A percentile compares a stretch with the other conserved stretches of the same genome.
These are phyloP conservation scores for Allium fistulosum DNA, from an alignment of 106 monocot genomes.

Conservation along the genomic window DNA sequence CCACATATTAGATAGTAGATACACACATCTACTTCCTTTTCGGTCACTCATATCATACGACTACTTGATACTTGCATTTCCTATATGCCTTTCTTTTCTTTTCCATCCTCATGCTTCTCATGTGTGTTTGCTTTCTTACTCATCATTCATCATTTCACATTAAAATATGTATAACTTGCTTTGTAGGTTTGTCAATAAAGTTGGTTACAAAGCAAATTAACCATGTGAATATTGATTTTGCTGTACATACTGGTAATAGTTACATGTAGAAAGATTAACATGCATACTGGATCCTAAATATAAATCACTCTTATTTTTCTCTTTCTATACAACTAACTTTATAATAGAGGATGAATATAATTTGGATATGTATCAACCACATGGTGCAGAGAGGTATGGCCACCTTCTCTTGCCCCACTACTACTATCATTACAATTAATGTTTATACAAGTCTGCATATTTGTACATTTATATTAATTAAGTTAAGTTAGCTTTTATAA, in stretches of 20 bases:
- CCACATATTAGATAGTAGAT: background rate
- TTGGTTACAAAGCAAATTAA: too few species aligned
- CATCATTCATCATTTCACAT: background rate
- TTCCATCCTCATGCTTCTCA: background rate
- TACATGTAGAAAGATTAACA: too few species aligned
- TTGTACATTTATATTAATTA: background rate
- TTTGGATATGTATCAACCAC: background rate
- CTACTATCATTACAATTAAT: conserved; percentile 2
- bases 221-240: too few species aligned
- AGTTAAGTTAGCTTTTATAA: background rate
- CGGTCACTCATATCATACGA: conserved; percentile 2
- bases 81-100: background rate
- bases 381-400: conserved; percentile 1
- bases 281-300: too few species aligned
- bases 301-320: too few species aligned
- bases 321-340: too few species aligned
- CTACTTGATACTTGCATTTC: background rate
- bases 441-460: background rate
- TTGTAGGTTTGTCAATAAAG: too few species aligned
- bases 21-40: conserved; percentile 5
- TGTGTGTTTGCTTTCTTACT: background rate
- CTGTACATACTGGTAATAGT: too few species aligned
- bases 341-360: too few species aligned
- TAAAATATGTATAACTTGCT: too few species aligned
- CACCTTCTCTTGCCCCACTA: background rate